phyloP scores from a whole-genome alignment of 176 grass and related monocot genomes.

The Hordeum marinum region DNA sequence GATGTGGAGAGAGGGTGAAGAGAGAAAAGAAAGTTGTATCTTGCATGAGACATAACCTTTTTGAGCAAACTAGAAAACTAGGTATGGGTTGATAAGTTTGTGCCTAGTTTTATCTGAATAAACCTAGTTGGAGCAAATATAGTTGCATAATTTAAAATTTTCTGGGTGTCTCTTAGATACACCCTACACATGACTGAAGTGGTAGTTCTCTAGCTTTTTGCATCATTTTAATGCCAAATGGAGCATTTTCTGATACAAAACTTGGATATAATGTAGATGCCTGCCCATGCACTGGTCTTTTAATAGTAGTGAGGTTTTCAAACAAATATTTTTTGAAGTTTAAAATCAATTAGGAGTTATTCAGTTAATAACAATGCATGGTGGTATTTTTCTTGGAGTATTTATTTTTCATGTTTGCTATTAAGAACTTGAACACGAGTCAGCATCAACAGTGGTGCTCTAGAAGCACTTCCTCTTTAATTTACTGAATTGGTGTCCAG shows the following conservation, averaged over 20 bases:
- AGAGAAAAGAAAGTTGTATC: neutral
- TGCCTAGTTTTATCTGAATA: neutral
- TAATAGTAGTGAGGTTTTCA: neutral
- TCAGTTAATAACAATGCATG: neutral
- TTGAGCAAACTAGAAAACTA: neutral
- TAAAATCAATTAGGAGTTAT: neutral
- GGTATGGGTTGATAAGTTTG: neutral
- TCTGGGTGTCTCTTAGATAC: neutral
- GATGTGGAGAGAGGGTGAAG: neutral
- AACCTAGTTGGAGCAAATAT: neutral
- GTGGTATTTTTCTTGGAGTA: neutral
- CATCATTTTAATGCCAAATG: neutral
- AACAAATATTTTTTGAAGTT: constrained; percentile 18
- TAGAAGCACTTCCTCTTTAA: neutral
- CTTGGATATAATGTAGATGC: constrained; percentile 4
- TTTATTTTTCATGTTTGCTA: neutral
- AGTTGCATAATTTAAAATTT: neutral
- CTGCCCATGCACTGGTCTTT: constrained; percentile 2
- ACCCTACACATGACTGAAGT: neutral
- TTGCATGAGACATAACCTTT: neutral
- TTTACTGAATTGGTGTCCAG: neutral
- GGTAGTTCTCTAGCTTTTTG: neutral
- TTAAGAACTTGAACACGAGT: neutral
- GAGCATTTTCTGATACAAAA: neutral
- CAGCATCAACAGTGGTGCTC: neutral